Percentiles rank a stretch among this genome's conserved stretches.
phyloP scores from a whole-genome alignment of 768 basidiomycete genomes.

The Boletus subparvulus region DNA sequence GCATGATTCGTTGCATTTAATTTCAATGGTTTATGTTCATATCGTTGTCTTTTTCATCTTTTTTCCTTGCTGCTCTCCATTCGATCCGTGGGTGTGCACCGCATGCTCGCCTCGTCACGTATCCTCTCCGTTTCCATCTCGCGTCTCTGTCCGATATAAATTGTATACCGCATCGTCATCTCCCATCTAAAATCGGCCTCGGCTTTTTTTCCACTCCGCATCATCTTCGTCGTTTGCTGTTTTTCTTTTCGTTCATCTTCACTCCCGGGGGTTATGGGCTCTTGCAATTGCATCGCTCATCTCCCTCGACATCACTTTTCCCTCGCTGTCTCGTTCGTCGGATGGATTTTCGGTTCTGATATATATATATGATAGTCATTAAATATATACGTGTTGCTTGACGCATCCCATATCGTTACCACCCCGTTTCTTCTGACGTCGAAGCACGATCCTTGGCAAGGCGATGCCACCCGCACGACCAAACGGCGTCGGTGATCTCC shows the following conservation, averaged over 20 bases:
- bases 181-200: conserved; percentile 12
- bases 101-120: conserved; percentile 9
- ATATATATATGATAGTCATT: conserved; percentile 21
- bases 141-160: background rate
- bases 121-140: background rate
- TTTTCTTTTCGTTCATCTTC: background rate
- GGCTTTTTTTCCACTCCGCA: conserved; percentile 1
- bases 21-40: conserved; percentile 15
- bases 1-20: conserved; percentile 26
- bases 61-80: conserved; percentile 16
- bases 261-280: background rate
- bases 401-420: conserved; percentile 18
- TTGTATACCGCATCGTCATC: conserved; percentile 29
- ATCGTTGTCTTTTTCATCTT: conserved; percentile 1
- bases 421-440: background rate
- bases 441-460: background rate
- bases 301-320: background rate
- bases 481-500: background rate
- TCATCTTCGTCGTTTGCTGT: background rate
- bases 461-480: no score
- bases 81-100: conserved; percentile 13
- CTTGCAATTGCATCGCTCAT: background rate
- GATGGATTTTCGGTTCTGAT: conserved; percentile 9
- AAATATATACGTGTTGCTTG: conserved; percentile 29
- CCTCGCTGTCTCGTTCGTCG: background rate